A percentile compares a stretch with the other conserved stretches of the same genome.
phyloP scores from a whole-genome alignment of 495 filamentous ascomycete genomes.

The Aspergillus biplanus region DNA sequence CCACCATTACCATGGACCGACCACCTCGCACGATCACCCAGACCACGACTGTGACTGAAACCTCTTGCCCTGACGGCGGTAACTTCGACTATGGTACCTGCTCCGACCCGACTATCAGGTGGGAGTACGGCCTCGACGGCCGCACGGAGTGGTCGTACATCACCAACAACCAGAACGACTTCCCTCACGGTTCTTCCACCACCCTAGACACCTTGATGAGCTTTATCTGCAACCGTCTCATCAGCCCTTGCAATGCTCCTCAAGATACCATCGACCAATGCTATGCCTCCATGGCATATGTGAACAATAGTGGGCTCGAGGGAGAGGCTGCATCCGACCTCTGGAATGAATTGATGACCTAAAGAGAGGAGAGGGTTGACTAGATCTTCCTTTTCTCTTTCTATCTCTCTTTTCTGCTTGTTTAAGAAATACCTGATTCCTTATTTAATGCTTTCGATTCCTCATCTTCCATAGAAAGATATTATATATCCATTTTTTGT shows the following conservation, averaged over 20 bases:
- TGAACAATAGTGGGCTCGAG: constrained; percentile 38
- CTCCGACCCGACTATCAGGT: constrained; percentile 57
- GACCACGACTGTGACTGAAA: constrained; percentile 18
- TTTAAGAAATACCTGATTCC: too few species aligned
- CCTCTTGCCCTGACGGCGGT: constrained; percentile 17
- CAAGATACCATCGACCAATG: constrained; percentile 51
- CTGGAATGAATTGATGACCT: constrained; percentile 50
- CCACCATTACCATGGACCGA: not conserved
- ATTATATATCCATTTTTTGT: too few species aligned
- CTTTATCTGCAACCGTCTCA: constrained; percentile 60
- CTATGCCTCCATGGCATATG: constrained; percentile 37
- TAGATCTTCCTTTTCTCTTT: not conserved
- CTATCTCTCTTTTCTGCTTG: not conserved
- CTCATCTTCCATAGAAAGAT: too few species aligned
- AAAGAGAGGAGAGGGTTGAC: not conserved
- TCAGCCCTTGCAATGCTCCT: constrained; percentile 54
- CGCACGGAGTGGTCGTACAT: constrained; percentile 55
- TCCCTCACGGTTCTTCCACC: constrained; percentile 61
- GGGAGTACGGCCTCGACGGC: constrained; percentile 56
- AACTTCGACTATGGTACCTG: constrained; percentile 51
- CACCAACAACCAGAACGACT: constrained; percentile 52
- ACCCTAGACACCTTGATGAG: constrained; percentile 57
- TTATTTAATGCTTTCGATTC: too few species aligned
- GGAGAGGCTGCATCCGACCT: constrained; percentile 62
- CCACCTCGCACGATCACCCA: not conserved